These are phyloP conservation scores for Colletotrichum simmondsii DNA, from an alignment of 2,329 filamentous ascomycete genomes.

Conservation along the genomic window DNA sequence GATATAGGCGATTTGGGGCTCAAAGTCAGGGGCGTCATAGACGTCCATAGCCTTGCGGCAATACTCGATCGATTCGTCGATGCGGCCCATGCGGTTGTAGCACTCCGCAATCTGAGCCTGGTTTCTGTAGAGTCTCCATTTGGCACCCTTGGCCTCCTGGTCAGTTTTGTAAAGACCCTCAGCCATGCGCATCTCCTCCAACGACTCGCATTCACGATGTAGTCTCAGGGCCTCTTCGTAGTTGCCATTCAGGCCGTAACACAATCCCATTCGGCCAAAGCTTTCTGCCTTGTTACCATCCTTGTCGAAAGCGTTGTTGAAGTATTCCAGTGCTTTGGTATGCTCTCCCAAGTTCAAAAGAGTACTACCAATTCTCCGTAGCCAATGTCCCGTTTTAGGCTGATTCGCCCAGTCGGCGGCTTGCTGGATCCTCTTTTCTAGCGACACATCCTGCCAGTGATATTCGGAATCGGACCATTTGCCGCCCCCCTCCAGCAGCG, in stretches of 20 bases:
- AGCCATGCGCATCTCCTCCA: constrained; percentile 45
- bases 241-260: constrained; percentile 48
- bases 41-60: constrained; percentile 48
- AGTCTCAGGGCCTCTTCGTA: constrained; percentile 48
- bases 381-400: constrained; percentile 48
- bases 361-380: constrained; percentile 52
- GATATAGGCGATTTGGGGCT: constrained; percentile 50
- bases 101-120: constrained; percentile 51
- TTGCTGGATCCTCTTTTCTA: constrained; percentile 47
- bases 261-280: constrained; percentile 52
- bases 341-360: constrained; percentile 50
- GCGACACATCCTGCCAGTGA: constrained; percentile 49
- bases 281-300: constrained; percentile 52
- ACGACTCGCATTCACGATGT: constrained; percentile 48
- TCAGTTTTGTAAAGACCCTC: constrained; percentile 39
- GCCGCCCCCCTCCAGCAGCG: constrained; percentile 50
- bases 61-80: constrained; percentile 47
- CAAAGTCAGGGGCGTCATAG: constrained; percentile 45
- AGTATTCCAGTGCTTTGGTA: constrained; percentile 47
- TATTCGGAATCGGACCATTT: constrained; percentile 48
- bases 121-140: constrained; percentile 54
- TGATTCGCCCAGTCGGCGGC: constrained; percentile 50
- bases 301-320: constrained; percentile 47
- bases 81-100: constrained; percentile 45
- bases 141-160: constrained; percentile 41